Evolutionary conservation across 768 basidiomycete genomes (phyloP).

Genomic region (Boletus tylopilopsis): DNA sequence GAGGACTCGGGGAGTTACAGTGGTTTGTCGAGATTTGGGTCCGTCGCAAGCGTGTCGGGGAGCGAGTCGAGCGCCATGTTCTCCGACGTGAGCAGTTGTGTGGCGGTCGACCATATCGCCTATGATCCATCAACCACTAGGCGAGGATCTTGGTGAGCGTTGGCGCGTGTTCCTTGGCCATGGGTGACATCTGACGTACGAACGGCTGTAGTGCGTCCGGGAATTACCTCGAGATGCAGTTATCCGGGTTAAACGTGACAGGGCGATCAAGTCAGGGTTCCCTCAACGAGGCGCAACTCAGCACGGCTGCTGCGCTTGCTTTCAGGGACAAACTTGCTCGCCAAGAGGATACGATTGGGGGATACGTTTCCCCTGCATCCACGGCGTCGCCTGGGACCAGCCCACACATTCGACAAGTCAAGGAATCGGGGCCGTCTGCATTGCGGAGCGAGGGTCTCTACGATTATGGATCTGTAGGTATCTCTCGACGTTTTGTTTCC

Average conservation of each 20-base stretch:
- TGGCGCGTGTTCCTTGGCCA: slow-evolving; percentile 6
- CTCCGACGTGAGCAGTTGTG: slow-evolving; percentile 41
- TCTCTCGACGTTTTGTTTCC: not conserved
- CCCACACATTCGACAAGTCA: slow-evolving; percentile 27
- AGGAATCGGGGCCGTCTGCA: slow-evolving; percentile 19
- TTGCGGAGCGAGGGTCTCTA: slow-evolving; percentile 27
- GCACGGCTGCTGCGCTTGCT: slow-evolving; percentile 16
- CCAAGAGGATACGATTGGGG: slow-evolving; percentile 24
- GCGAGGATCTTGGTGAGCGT: slow-evolving; percentile 30
- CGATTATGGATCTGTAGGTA: slow-evolving; percentile 26
- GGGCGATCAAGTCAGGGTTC: slow-evolving; percentile 32
- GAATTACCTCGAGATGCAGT: slow-evolving; percentile 24
- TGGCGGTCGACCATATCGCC: slow-evolving; percentile 27
- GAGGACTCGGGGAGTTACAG: slow-evolving; percentile 48
- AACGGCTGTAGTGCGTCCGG: slow-evolving; percentile 28
- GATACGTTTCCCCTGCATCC: slow-evolving; percentile 43
- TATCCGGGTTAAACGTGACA: slow-evolving; percentile 31
- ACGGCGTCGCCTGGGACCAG: slow-evolving; percentile 41
- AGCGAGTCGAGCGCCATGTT: slow-evolving; percentile 56
- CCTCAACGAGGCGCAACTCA: slow-evolving; percentile 28
- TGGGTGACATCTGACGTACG: slow-evolving; percentile 25
- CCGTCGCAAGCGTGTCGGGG: slow-evolving; percentile 56
- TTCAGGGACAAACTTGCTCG: slow-evolving; percentile 25
- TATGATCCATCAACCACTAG: slow-evolving; percentile 34
- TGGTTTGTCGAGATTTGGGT: slow-evolving; percentile 51